Evolutionary conservation across 2,329 filamentous ascomycete species (phyloP).

Genomic region (Penicillium vulpinum): DNA sequence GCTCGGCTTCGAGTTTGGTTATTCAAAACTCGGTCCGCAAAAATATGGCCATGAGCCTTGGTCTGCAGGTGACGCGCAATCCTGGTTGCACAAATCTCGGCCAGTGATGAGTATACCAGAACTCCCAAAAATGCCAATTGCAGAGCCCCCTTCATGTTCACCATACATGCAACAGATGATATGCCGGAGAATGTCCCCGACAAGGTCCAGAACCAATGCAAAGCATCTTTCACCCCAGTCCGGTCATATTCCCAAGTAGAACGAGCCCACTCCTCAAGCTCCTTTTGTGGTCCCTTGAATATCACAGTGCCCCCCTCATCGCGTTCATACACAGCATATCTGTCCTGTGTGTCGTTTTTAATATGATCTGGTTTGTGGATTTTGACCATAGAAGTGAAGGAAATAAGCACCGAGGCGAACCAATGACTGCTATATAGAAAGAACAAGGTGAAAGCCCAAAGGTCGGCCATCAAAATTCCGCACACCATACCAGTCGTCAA

Average conservation of each 20-base stretch:
- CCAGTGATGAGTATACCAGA: slow-evolving; percentile 18
- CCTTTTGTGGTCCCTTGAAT: slow-evolving; percentile 32
- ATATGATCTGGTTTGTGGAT: slow-evolving; percentile 12
- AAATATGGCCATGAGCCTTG: neutral
- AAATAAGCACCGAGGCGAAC: slow-evolving; percentile 28
- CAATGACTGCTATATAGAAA: slow-evolving; percentile 33
- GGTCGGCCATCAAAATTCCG: slow-evolving; percentile 27
- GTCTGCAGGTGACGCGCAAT: neutral
- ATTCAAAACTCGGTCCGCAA: neutral
- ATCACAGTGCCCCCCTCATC: slow-evolving; percentile 35
- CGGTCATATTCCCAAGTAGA: slow-evolving; percentile 32
- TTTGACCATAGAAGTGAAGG: slow-evolving; percentile 25
- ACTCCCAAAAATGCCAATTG: slow-evolving; percentile 33
- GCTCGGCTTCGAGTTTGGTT: neutral
- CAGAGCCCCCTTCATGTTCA: slow-evolving; percentile 35
- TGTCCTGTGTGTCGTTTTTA: slow-evolving; percentile 5
- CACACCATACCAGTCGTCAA: slow-evolving; percentile 27
- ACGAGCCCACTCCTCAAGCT: slow-evolving; percentile 33
- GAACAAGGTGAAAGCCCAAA: slow-evolving; percentile 35
- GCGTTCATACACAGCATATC: slow-evolving; percentile 34
- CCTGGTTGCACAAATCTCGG: neutral
- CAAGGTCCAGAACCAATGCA: slow-evolving; percentile 33
- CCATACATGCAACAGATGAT: slow-evolving; percentile 36
- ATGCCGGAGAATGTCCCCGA: slow-evolving; percentile 30
- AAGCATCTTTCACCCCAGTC: slow-evolving; percentile 10